Percentiles rank a stretch among this genome's conserved stretches.
phyloP scores from a whole-genome alignment of 345 rosid species.

The Arabis hirsuta region DNA sequence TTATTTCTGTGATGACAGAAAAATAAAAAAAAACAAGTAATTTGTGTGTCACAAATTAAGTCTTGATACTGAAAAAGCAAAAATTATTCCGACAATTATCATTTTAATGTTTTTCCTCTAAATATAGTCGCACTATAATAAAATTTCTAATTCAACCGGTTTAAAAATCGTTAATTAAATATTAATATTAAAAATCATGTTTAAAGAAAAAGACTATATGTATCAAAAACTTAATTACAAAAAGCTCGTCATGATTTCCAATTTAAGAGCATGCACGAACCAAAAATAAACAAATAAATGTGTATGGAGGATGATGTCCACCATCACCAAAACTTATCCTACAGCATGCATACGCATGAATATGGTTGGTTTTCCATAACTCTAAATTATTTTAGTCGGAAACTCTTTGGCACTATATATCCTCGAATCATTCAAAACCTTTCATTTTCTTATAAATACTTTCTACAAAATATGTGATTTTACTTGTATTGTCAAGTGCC shows the following conservation, averaged over 20 bases:
- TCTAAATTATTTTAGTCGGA: constrained; percentile 16
- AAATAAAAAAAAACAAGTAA: too few relatives aligned
- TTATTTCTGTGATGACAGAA: too few relatives aligned
- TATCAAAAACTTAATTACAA: neutral
- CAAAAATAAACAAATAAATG: constrained; percentile 1
- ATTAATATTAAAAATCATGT: too few relatives aligned
- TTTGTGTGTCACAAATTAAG: too few relatives aligned
- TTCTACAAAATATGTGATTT: neutral
- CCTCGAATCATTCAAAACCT: neutral
- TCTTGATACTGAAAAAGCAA: too few relatives aligned
- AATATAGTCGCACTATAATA: too few relatives aligned
- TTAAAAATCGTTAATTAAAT: too few relatives aligned
- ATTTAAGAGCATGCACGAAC: constrained; percentile 9
- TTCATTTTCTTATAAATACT: neutral
- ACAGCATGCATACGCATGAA: constrained; percentile 39
- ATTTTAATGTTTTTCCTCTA: too few relatives aligned
- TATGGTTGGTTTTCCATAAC: constrained; percentile 24
- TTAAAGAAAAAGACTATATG: too few relatives aligned
- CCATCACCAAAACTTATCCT: constrained; percentile 28
- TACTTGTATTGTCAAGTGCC: constrained; percentile 17
- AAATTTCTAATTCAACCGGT: too few relatives aligned
- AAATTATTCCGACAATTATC: too few relatives aligned
- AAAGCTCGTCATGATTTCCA: neutral
- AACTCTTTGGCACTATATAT: constrained; percentile 18
- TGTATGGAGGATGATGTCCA: constrained; percentile 37